phyloP scores from a whole-genome alignment of 352 stramenopile species.

The Pythium grandisporangium region DNA sequence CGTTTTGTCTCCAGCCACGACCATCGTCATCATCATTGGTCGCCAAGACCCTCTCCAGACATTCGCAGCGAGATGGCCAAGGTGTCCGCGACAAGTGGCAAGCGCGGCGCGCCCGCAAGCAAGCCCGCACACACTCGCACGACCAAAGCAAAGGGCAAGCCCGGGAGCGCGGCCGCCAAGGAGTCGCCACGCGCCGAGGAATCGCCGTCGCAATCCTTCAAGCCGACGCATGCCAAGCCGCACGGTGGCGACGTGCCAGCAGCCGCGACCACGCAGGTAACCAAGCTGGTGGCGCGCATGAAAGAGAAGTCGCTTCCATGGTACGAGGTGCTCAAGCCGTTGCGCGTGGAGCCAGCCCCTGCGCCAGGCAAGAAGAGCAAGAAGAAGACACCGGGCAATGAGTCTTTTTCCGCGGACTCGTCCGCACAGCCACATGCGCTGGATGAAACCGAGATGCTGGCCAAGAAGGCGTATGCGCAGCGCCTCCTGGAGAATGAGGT shows the following conservation, averaged over 20 bases:
- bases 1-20: too few species aligned
- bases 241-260: too few species aligned
- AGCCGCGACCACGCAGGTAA: too few species aligned
- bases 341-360: constrained; percentile 5
- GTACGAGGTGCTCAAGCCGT: constrained; percentile 16
- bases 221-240: too few species aligned
- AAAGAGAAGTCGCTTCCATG: constrained; percentile 13
- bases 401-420: too few species aligned
- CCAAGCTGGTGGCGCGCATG: constrained; percentile 16
- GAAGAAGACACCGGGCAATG: constrained; percentile 9
- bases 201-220: too few species aligned
- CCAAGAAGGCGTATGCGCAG: constrained; percentile 49
- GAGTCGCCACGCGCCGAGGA: too few species aligned
- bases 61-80: constrained; percentile 11
- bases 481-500: constrained; percentile 50
- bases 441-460: constrained; percentile 29
- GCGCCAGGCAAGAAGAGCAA: constrained; percentile 20
- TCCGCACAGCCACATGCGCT: constrained; percentile 11
- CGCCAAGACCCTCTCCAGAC: too few species aligned
- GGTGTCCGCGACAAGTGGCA: background rate
- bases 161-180: too few species aligned
- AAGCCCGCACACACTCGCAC: too few species aligned
- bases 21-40: too few species aligned
- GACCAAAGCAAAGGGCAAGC: too few species aligned
- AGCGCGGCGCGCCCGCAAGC: background rate